Conservation (phyloP, 768 basidiomycete species). For the Pholiota conissans region DNA sequence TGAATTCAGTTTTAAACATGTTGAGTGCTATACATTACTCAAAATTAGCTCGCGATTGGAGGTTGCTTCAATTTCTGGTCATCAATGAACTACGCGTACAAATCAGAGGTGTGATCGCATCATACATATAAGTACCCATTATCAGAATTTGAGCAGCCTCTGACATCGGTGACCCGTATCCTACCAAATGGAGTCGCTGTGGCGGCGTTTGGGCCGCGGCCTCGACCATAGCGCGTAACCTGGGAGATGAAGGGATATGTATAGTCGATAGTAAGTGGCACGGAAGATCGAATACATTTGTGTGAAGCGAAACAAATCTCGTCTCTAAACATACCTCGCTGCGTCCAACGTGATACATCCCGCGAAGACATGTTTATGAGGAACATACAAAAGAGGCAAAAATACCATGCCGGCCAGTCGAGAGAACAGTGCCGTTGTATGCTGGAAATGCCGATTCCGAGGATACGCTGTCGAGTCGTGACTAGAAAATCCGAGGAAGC, state of each 20-base stretch:
- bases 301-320: not conserved
- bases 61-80: no score
- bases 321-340: not conserved
- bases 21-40: not conserved
- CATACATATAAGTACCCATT: not conserved
- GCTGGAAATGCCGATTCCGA: conserved; percentile 3
- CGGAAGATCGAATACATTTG: not conserved
- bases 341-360: not conserved
- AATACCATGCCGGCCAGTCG: not conserved
- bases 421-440: not conserved
- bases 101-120: conserved; percentile 1
- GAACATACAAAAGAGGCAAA: not conserved
- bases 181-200: conserved; percentile 4
- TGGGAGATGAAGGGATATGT: not conserved
- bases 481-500: conserved; percentile 13
- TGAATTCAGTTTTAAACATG: not conserved
- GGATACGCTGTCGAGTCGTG: not conserved
- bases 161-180: conserved; percentile 4
- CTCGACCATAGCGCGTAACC: not conserved
- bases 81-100: no score
- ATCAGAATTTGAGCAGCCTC: not conserved
- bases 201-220: conserved; percentile 3
- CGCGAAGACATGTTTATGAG: not conserved
- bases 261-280: not conserved
- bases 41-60: no score